Conservation (phyloP, 768 basidiomycete genomes). For the Galerina sulciceps region DNA sequence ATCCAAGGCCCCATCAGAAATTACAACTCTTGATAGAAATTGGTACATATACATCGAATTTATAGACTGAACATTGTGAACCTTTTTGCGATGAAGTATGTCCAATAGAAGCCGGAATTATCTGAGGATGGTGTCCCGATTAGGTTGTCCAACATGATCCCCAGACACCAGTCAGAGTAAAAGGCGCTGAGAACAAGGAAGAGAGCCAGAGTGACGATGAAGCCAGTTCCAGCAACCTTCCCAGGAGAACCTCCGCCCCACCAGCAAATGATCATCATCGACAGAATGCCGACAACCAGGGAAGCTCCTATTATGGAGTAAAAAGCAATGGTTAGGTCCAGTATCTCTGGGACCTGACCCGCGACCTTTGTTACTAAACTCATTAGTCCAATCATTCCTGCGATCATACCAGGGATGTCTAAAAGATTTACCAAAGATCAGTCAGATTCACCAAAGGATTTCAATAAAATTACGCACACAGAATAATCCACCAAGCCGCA, state of each 20-base stretch:
- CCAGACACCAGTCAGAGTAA: constrained; percentile 31
- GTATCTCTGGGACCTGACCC: constrained; percentile 14
- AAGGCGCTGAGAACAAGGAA: constrained; percentile 30
- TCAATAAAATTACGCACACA: constrained; percentile 17
- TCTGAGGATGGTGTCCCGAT: constrained; percentile 29
- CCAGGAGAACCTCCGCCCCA: constrained; percentile 21
- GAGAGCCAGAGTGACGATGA: constrained; percentile 21
- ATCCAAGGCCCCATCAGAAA: too few species aligned
- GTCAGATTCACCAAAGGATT: background rate
- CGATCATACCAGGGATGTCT: constrained; percentile 36
- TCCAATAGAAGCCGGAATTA: constrained; percentile 30
- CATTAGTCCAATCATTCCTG: constrained; percentile 36
- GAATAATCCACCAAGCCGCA: constrained; percentile 26
- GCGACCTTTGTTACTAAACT: constrained; percentile 29
- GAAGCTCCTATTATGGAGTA: constrained; percentile 28
- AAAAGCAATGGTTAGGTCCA: constrained; percentile 27
- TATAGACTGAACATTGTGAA: constrained; percentile 31
- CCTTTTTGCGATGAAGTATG: constrained; percentile 30
- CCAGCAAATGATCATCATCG: constrained; percentile 21
- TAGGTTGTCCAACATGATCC: constrained; percentile 32
- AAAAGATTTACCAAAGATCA: background rate
- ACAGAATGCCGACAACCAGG: constrained; percentile 21
- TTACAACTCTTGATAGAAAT: too few species aligned
- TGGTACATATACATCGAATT: background rate
- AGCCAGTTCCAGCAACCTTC: constrained; percentile 25